Evolutionary conservation across 768 basidiomycete genomes (phyloP), one percentile per base, ranked within the genome.

Genomic region (Xanthoconium purpureum): DNA sequence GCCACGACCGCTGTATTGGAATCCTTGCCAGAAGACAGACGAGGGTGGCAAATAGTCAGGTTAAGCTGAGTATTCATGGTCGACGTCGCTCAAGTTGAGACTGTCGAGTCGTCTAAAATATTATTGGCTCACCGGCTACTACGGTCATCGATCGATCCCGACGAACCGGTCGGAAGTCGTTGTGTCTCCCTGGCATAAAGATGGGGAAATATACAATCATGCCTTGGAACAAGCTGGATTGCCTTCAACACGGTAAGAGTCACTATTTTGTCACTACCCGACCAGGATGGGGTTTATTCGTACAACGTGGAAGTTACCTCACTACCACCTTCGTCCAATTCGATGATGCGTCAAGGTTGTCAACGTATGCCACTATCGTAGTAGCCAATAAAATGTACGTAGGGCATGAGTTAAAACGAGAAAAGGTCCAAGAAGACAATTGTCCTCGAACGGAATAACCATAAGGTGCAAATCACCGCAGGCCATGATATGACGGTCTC

Each of bases 21-120:
- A 51, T 71, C 56, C 13, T 65, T 58, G 3, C 66, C 64, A 10
- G 76, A 75, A 6, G 77, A 77, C 11, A 58, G 62, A 44, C 76
- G 71, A n/a, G 75, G 72, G 50, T 77, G 73, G 59, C 74, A 75
- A 15, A 78, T 65, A 7, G 77, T 74, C 15, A 73, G 20, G 54
- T 77, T 76, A 6, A 46, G 33, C 40, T 33, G 58, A 29, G 46
- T 13, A 17, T 28, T 24, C 67, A 66, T 61, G 33, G 17, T 51
- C 46, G 6, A 20, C 12, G 37, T 30, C 30, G 24, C 24, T 24
- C 24, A 24, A 24, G 24, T 24, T 24, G 24, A 24, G 24, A 24
- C 24, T 24, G 24, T 24, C 24, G 24, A 24, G 24, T 24, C 24
- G 24, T 4, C 24, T 24, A 24, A 24, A 24, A 24, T 24, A 24